Evolutionary conservation across 306 rosid species (phyloP).

Genomic region (Trichosanthes truncata): DNA sequence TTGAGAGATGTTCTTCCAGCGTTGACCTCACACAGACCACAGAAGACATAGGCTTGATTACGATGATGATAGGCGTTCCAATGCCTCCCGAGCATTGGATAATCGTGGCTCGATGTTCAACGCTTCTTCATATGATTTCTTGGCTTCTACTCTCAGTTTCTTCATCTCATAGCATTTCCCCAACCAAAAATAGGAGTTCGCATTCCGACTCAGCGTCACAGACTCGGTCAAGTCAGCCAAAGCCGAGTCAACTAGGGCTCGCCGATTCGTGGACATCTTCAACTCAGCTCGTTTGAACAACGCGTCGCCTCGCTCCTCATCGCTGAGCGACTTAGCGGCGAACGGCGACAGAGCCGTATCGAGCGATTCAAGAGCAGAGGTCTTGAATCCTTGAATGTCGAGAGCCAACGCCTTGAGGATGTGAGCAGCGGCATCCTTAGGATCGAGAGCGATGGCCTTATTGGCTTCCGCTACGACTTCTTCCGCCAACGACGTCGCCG

Average conservation of each 20-base stretch:
- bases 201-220: constrained; percentile 46
- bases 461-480: constrained; percentile 60
- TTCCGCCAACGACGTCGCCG: constrained; percentile 23
- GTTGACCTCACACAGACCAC: background rate
- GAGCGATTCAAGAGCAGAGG: constrained; percentile 71
- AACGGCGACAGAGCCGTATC: constrained; percentile 74
- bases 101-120: constrained; percentile 38
- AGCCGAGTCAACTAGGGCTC: constrained; percentile 43
- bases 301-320: constrained; percentile 66
- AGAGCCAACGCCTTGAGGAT: constrained; percentile 63
- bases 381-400: constrained; percentile 58
- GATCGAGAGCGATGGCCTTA: constrained; percentile 53
- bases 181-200: constrained; percentile 42
- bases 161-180: constrained; percentile 73
- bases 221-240: constrained; percentile 47
- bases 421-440: constrained; percentile 81
- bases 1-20: background rate
- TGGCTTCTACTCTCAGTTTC: constrained; percentile 62
- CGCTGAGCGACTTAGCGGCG: constrained; percentile 38
- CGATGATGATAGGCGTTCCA: constrained; percentile 38
- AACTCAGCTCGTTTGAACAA: constrained; percentile 67
- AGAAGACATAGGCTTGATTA: constrained; percentile 2
- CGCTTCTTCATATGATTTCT: constrained; percentile 63
- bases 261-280: constrained; percentile 36
- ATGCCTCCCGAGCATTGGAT: constrained; percentile 41